Evolutionary conservation across 2,329 filamentous ascomycete species (phyloP), one percentile per base, ranked within the genome.

Genomic region (Phyllosticta citribraziliensis): DNA sequence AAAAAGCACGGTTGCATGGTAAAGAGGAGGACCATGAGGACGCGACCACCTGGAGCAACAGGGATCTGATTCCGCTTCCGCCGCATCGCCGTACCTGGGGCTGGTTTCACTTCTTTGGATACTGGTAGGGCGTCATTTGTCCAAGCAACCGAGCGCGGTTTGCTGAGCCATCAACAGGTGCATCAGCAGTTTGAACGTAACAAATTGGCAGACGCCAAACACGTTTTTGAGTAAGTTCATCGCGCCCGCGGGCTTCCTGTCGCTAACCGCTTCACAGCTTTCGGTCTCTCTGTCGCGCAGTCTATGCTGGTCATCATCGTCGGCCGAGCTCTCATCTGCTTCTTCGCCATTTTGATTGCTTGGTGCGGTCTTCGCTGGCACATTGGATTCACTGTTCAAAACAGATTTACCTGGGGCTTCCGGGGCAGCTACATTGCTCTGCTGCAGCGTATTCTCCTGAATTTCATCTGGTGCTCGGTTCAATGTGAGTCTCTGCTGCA

Each of bases 351-450:
- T 11, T 64, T 79, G 4, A 75, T 80, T 24, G 78, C 75, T 9
- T 79, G 77, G 76, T 76, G 74, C 22, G 79, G 79, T 12, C 59
- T 80, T 4, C 74, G 73, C 50, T 81, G 78, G 78, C 79, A 81
- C 64, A 76, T 81, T 61, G 79, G 79, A 58, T 78, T 80, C 65
- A 80, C 78, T 0, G 70, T 80, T 14, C 78, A 80, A 65, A 80
- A 79, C 64, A 72, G 79, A 5, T 80, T 73, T 64, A 77, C 76
- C 8, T 81, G 79, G 79, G 79, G 79, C 3, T 66, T 80, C 68
- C 71, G 76, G 30, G 79, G 73, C 1, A 78, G 76, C 54, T 81
- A 80, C 58, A 77, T 81, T 33, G 78, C 79, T 0, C 68, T 80
- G 17, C 63, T 76, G 6, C 78, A 80, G 65, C 74, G 79, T 2